Evolutionary conservation across 495 filamentous ascomycete species (phyloP), one percentile per base, ranked within the genome.

Genomic region (Penicillium coffeae): DNA sequence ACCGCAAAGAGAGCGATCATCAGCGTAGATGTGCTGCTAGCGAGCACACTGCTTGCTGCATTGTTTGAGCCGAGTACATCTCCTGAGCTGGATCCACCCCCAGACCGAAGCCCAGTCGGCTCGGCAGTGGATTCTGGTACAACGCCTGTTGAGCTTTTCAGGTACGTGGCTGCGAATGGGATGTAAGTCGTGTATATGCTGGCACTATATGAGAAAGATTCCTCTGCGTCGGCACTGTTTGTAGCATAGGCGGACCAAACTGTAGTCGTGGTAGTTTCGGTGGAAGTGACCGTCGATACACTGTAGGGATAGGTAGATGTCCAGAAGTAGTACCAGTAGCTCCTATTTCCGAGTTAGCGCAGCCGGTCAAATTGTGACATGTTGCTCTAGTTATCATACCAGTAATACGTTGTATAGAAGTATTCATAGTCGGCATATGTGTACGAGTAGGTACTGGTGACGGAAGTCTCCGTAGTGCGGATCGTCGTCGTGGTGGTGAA

Each of bases 241-340:
- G 55, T 49, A 21, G 43, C 49, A 33, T 47, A 54, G 13, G 39
- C 58, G 13, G 58, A 62, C 27, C 44, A 59, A 12, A 53, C 25
- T 21, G 55, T 59, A 0, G 16, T 43, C 1, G 55, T 62, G 2
- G 46, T 59, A 6, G 48, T 56, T 8, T 13, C 21, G 1, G 58
- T 62, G 0, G 58, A 62, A 8, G 58, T 62, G 4, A 62, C 55
- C 0, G 51, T 55, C 37, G 27, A 34, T 8, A 43, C 44, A 1
- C 51, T 59, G 40, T 62, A 62, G 3, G 58, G 55, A 1, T 42
- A 19, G 25, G 20, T 43, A 21, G 58, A 59, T 14, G 58, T 62
- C 58, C 58, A 62, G 45, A 48, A 59, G 13, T 59, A 62, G 36
- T 45, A 55, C 42, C 43, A 62, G 14, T 53, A 62, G 13, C 55